phyloP scores from a whole-genome alignment of 257 asterid genomes.

The Solanum piurae region DNA sequence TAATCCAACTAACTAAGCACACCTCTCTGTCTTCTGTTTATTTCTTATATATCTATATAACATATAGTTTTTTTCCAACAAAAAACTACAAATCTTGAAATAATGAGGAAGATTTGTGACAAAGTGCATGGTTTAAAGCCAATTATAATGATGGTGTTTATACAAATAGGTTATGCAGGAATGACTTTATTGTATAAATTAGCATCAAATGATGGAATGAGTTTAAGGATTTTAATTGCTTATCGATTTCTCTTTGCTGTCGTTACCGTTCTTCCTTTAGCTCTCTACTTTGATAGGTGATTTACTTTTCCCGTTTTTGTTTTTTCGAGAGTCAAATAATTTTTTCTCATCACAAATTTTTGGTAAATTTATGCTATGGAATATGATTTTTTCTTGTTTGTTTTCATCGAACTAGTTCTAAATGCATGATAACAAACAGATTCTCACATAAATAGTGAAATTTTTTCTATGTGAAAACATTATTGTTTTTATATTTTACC shows the following conservation, averaged over 20 bases:
- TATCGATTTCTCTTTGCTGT: constrained; percentile 60
- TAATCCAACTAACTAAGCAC: not conserved
- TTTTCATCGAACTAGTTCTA: no score
- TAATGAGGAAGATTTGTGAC: constrained; percentile 26
- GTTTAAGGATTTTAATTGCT: constrained; percentile 41
- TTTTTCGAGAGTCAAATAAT: not conserved
- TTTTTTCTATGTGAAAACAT: no score
- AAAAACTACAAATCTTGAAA: not conserved
- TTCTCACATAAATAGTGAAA: no score
- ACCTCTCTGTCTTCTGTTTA: not conserved
- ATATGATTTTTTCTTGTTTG: no score
- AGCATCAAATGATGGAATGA: constrained; percentile 36
- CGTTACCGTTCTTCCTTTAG: constrained; percentile 44
- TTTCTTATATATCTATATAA: not conserved
- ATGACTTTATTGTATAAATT: constrained; percentile 40
- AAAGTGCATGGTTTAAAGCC: constrained; percentile 46
- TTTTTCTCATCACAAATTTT: not conserved
- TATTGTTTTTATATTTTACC: no score
- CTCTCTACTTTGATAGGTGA: constrained; percentile 32
- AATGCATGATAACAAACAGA: not conserved
- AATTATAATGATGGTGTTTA: constrained; percentile 38
- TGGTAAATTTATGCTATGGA: no score
- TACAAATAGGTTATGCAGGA: constrained; percentile 29
- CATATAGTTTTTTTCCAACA: not conserved
- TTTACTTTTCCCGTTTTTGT: not conserved